Conservation (phyloP, 306 rosid genomes). For the Parietaria judaica region DNA sequence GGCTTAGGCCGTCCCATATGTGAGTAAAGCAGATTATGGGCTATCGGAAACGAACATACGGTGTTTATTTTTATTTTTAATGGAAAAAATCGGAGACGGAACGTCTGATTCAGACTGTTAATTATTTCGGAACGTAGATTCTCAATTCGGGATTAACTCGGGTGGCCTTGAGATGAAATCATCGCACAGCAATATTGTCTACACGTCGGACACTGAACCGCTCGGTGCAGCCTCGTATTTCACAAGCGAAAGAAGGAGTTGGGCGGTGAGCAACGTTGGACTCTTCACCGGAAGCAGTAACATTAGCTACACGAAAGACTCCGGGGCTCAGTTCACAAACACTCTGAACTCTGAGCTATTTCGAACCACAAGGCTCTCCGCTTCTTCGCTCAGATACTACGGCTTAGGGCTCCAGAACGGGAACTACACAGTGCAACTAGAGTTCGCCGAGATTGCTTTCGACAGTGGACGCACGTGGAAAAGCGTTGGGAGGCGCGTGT, state of each 20-base stretch:
- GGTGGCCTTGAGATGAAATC: constrained; percentile 48
- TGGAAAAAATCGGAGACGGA: too few relatives aligned
- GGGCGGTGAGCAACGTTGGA: constrained; percentile 81
- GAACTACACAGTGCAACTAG: constrained; percentile 52
- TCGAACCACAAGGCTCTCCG: constrained; percentile 62
- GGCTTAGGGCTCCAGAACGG: constrained; percentile 74
- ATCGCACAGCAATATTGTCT: constrained; percentile 22
- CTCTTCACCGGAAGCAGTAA: constrained; percentile 21
- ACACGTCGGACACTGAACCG: constrained; percentile 39
- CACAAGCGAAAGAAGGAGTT: constrained; percentile 37
- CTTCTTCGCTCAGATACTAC: constrained; percentile 76
- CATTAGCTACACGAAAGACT: constrained; percentile 23
- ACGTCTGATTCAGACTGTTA: too few relatives aligned
- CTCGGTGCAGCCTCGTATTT: constrained; percentile 68
- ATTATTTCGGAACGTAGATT: constrained; percentile 31
- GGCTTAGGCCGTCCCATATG: constrained; percentile 44
- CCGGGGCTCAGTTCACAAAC: constrained; percentile 35
- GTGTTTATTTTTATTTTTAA: neutral
- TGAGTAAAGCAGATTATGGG: constrained; percentile 26
- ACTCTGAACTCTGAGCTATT: constrained; percentile 46
- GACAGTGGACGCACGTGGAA: constrained; percentile 33
- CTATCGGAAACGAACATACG: neutral
- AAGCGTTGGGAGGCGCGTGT: constrained; percentile 61
- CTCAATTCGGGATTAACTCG: constrained; percentile 51
- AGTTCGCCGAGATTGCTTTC: constrained; percentile 49